Evolutionary conservation across 1,139 yeast species (phyloP), one percentile per base, ranked within the genome.

Genomic region (Kazachstania sp.): DNA sequence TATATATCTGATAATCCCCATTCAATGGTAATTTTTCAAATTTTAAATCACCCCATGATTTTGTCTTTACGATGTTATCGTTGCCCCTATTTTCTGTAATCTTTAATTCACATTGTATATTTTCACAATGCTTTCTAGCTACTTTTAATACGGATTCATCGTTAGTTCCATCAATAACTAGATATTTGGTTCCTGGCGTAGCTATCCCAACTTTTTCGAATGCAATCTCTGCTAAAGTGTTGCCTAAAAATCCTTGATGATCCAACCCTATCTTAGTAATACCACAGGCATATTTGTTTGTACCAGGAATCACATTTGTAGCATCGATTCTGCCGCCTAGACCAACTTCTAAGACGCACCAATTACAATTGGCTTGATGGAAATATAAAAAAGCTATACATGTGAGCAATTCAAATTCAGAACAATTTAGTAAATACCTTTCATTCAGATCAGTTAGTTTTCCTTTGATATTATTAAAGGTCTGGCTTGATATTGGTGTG

Each of bases 321-420:
- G 97, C 88, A 66, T 90, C 97, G 35, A 81, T 64, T 38, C 86
- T 64, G 0, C 97, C 97, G 2, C 97, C 97, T 7, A 90, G 70
- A 0, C 97, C 97, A 2, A 87, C 96, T 61, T 90, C 97, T 31
- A 90, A 68, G 1, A 88, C 77, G 0, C 95, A 95, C 52, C 84
- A 67, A 34, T 81, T 79, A 2, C 87, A 83, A 12, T 72, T 66
- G 44, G 73, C 73, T 8, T 73, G 60, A 42, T 73, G 74, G 64
- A 90, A 90, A 34, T 86, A 78, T 58, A 82, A 77, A 55, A 86
- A 80, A 1, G 97, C 97, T 0, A 85, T 78, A n/a, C 87, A 92
- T 0, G 97, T 86, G 45, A 86, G 68, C 2, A 86, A 60, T 63
- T 90, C 97, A 65, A 90, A 90, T 61, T 87, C 95, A 0, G 96